These are phyloP conservation scores for Phytophthora pisi DNA, from an alignment of 352 stramenopile genomes.

Conservation along the genomic window DNA sequence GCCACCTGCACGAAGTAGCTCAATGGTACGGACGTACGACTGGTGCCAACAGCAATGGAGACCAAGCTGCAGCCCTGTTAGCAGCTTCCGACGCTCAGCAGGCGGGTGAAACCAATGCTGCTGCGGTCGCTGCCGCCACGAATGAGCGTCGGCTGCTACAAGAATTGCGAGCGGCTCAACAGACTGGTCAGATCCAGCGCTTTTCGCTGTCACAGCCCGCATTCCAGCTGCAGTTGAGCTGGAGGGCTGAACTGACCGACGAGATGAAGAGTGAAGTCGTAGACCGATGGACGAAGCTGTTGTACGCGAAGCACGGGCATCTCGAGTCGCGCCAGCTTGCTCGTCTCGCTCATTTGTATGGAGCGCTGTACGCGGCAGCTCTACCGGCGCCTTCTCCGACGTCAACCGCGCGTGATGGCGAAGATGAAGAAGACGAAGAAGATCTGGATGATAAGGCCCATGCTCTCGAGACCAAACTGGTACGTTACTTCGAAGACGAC, in stretches of 20 bases:
- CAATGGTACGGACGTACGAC: constrained; percentile 34
- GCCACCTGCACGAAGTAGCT: constrained; percentile 66
- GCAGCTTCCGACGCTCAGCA: constrained; percentile 21
- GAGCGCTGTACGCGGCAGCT: constrained; percentile 49
- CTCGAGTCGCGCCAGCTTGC: constrained; percentile 67
- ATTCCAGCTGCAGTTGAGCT: constrained; percentile 60
- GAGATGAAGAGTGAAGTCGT: constrained; percentile 21
- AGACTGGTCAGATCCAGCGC: constrained; percentile 60
- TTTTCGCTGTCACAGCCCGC: constrained; percentile 56
- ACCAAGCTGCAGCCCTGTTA: constrained; percentile 1
- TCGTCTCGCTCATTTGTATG: constrained; percentile 63
- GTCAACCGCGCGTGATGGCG: constrained; percentile 3
- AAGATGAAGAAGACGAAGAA: constrained; percentile 28
- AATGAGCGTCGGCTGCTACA: constrained; percentile 58
- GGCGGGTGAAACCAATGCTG: constrained; percentile 22
- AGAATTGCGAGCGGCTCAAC: constrained; percentile 52
- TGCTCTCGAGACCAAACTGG: constrained; percentile 53
- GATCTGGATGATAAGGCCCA: constrained; percentile 37
- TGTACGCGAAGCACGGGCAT: constrained; percentile 65
- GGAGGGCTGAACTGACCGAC: constrained; percentile 15
- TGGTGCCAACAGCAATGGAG: constrained; percentile 6
- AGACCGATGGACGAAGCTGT: constrained; percentile 39
- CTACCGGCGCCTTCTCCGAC: constrained; percentile 26
- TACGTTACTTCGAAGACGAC: constrained; percentile 73
- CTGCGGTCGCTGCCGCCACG: constrained; percentile 33